Evolutionary conservation across 768 basidiomycete species (phyloP), one percentile per base, ranked within the genome.

Genomic region (Suillus cothurnatus): DNA sequence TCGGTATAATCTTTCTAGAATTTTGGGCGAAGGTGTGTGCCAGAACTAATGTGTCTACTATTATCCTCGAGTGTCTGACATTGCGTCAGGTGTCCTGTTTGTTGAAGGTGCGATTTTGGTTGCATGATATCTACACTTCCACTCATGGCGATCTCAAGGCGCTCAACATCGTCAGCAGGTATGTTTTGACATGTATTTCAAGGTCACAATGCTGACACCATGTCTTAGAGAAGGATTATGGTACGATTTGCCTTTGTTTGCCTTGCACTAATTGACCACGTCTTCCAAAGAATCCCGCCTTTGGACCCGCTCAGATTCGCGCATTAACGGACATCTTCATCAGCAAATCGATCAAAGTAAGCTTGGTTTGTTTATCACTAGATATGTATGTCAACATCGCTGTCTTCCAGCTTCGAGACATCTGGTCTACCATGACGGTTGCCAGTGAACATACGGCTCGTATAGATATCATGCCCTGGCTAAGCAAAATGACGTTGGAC

Each of bases 261-360:
- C 32, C 28, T 17, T 31, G 15, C 12, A 47, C 63, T 47, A 63
- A n/a, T 59, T 11, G 55, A 58, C 11, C 2, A 12, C 15, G 17
- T 19, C 49, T 41, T 11, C 50, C 4, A 6, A 59, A 81, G 88
- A 90, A 90, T 67, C 88, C 89, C 15, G 88, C 88, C 0, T 91
- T 91, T 68, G 87, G 88, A 1, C 79, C 81, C 3, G 74, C 81
- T 1, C 88, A 89, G 68, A 81, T 90, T 45, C 79, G 88, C 2
- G 84, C 84, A 50, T 70, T 89, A 15, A 86, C 86, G 0, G 79
- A 79, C 17, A 84, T 86, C 15, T 89, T 90, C 66, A 68, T 87
- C 5, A 80, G 82, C 3, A 90, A 88, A 71, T 76, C 88, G 0
- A 67, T 82, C 0, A 75, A 84, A 72, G 88, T 86, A 69, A 36